Percentiles rank a stretch among this genome's conserved stretches.
These are phyloP conservation scores for Phoma sp. DNA, from an alignment of 2,329 filamentous ascomycete genomes.

Conservation along the genomic window DNA sequence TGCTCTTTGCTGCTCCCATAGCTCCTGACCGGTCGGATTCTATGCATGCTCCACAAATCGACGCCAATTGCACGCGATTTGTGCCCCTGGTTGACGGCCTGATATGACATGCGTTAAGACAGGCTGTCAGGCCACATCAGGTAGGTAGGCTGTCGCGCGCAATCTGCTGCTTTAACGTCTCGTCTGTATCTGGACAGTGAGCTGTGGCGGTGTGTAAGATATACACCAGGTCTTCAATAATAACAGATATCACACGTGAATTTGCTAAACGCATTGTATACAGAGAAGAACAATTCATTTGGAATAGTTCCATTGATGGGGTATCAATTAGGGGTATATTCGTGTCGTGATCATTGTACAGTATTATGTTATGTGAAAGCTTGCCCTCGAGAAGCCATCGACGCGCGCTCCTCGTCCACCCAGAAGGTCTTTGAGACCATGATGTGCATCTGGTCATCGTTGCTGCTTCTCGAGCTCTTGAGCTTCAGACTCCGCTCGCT, in stretches of 20 bases:
- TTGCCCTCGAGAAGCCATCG: constrained; percentile 13
- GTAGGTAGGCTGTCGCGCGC: constrained; percentile 4
- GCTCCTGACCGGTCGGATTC: neutral
- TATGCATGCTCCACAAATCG: neutral
- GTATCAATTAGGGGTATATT: constrained; percentile 14
- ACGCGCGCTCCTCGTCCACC: constrained; percentile 36
- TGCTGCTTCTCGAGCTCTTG: constrained; percentile 25
- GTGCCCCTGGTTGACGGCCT: neutral
- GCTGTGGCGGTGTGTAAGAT: constrained; percentile 1
- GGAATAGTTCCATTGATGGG: neutral
- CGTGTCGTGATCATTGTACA: constrained; percentile 1
- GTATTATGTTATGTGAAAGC: neutral
- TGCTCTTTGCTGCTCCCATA: neutral
- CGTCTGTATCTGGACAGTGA: neutral
- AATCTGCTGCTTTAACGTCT: neutral
- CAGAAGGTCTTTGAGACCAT: constrained; percentile 42
- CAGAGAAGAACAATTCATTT: neutral
- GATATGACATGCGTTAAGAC: constrained; percentile 5
- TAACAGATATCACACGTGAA: neutral
- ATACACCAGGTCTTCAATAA: neutral
- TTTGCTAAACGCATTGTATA: neutral
- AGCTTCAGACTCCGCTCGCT: constrained; percentile 34
- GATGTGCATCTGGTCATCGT: constrained; percentile 36
- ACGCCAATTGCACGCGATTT: neutral
- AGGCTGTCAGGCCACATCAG: constrained; percentile 13